Evolutionary conservation across 352 stramenopile genomes (phyloP).

Genomic region (Phytophthora citricola): DNA sequence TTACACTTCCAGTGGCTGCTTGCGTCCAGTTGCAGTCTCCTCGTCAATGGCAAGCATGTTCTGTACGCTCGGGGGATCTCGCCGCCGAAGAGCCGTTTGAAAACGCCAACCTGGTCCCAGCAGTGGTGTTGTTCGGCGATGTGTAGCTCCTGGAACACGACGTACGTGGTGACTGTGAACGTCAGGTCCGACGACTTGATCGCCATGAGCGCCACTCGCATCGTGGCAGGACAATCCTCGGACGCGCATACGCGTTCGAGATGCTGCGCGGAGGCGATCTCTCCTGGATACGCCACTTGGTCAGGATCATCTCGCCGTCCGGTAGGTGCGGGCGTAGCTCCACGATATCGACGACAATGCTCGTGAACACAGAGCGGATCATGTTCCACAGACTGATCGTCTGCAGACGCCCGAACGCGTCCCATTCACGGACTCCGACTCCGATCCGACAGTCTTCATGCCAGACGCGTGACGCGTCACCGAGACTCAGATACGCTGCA

Average conservation of each 20-base stretch:
- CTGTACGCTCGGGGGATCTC: slow-evolving; percentile 66
- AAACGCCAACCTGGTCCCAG: slow-evolving; percentile 85
- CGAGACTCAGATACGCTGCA: slow-evolving; percentile 67
- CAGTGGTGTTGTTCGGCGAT: slow-evolving; percentile 84
- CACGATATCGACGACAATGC: slow-evolving; percentile 80
- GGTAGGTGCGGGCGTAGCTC: slow-evolving; percentile 77
- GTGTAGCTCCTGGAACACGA: slow-evolving; percentile 76
- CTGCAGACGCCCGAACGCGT: slow-evolving; percentile 70
- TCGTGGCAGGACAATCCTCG: slow-evolving; percentile 72
- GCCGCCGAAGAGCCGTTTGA: slow-evolving; percentile 82
- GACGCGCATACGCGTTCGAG: slow-evolving; percentile 69
- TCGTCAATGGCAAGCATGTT: slow-evolving; percentile 67
- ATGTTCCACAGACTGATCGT: slow-evolving; percentile 86
- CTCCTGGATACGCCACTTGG: slow-evolving; percentile 84
- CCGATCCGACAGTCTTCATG: slow-evolving; percentile 78
- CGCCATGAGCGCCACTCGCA: slow-evolving; percentile 69
- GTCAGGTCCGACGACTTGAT: slow-evolving; percentile 87
- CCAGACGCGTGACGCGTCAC: slow-evolving; percentile 74
- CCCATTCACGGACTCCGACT: slow-evolving; percentile 82
- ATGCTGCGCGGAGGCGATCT: slow-evolving; percentile 71
- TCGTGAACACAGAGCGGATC: slow-evolving; percentile 82
- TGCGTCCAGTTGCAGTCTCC: slow-evolving; percentile 32
- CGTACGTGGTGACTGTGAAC: slow-evolving; percentile 86
- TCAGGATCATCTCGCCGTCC: slow-evolving; percentile 85
- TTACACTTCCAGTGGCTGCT: slow-evolving; percentile 47